Base-by-base conservation (phyloP, 495 filamentous ascomycete species). In the Penicillium bovifimosum region DNA sequence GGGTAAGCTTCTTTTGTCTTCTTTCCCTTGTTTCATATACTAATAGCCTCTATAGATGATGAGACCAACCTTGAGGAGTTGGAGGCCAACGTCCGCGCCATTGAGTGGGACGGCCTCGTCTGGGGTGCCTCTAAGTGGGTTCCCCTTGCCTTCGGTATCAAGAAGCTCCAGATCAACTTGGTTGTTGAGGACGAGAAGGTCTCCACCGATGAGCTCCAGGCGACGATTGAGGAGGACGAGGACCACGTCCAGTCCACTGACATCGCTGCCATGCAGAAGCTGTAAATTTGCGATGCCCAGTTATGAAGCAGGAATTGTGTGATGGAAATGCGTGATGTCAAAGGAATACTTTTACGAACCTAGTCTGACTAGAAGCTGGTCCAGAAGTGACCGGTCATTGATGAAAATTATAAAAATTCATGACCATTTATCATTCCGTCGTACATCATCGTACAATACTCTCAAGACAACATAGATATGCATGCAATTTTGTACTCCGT, bases 111-210 rank as follows among this genome's bases (percentile, higher is more conserved):
- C 55, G 93, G 93, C 72, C 86, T 98, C 50, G 86, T 93, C 39
- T 98, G 93, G 93, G 93, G 93, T 83, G 84, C 80, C 58, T 91
- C 87, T 67, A 91, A 92, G 79, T 76, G 96, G 53, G 86, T 95
- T 35, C 69, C 91, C 48, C 86, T 97, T 55, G 84, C 90, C 66
- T 98, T 91, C 81, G 95, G 95, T 76, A 95, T 98, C 80, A 96
- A 93, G 86, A 97, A 97, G 84, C 83, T 98, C 55, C 95, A 97
- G 82, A 95, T 98, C 81, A 97, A 87, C 83, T 70, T 96, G 55
- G 91, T 97, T 59, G 79, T 97, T 57, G 93, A 97, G 79, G 93
- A 98, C 67, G 93, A 97, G 49, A 97, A 97, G 80, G 70, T 98
- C 66, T 91, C 88, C 49, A 70, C 86, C 53, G 84, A 88, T 50